Evolutionary conservation across 108 stramenopile genomes (phyloP), one percentile per base, ranked within the genome.

Genomic region (Skeletonema marinoi): DNA sequence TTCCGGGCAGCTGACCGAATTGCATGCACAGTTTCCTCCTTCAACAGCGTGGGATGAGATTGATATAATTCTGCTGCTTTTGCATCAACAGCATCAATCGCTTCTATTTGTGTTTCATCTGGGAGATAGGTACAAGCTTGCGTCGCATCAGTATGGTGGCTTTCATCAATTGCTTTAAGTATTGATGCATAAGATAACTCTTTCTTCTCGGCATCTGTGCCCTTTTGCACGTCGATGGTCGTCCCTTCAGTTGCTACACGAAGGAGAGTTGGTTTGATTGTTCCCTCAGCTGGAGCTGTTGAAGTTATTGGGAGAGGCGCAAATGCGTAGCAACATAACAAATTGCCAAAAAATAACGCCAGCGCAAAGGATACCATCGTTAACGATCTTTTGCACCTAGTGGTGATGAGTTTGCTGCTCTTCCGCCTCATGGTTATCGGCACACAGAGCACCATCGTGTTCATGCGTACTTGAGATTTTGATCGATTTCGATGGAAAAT

Each of bases 131-230:
- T 25, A 25, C 80, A 81, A 14, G 69, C 65, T n/a, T 65, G 11
- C 3, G 46, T 56, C 16, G 73, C 42, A 21, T 74, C 71, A 21
- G 42, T 69, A 48, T 66, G 41, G 44, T 81, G 80, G 16, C 32
- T 63, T 33, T 74, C 80, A 60, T 81, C 80, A 60, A 81, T 51
- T 3, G 50, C 80, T 60, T 71, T 71, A 6, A 81, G 69, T 6
- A 81, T 74, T 8, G 80, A 32, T 48, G 80, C 48, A 60, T 75
- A 81, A 4, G 74, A 75, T 44, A 81, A 63, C 70, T 70, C 46
- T 48, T 48, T 75, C 1, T 35, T 39, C 48, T 48, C 30, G 7
- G 36, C 46, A 42, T 44, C 65, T 16, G 41, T 6, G 19, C 17
- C 41, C 38, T 65, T 32, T 25, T 17, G 38, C 36, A 25, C 16